Conservation (phyloP, 1,139 yeast species). For the Blastobotrys buckinghamii region DNA sequence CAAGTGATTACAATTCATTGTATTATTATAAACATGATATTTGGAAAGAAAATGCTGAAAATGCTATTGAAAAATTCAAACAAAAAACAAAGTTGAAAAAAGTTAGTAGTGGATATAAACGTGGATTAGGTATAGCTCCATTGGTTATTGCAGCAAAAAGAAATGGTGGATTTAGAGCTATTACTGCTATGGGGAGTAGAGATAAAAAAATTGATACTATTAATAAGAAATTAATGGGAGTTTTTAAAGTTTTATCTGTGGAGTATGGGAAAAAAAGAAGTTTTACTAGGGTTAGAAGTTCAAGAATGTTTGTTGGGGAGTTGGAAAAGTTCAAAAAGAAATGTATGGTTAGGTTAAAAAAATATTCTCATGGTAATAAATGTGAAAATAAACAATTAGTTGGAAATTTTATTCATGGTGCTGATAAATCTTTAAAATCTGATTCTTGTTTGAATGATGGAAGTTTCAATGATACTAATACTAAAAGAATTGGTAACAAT, state of each 20-base stretch:
- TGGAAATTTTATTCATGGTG: too few relatives aligned
- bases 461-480: too few relatives aligned
- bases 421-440: too few relatives aligned
- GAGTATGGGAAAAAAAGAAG: background rate
- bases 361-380: too few relatives aligned
- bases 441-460: too few relatives aligned
- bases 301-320: conserved; percentile 14
- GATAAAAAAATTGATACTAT: conserved; percentile 14
- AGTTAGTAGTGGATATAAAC: background rate
- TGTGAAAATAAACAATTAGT: too few relatives aligned
- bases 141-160: conserved; percentile 26
- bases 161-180: conserved; percentile 24
- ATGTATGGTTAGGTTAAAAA: too few relatives aligned
- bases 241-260: conserved; percentile 19
- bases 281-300: conserved; percentile 6
- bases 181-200: conserved; percentile 23
- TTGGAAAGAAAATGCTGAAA: conserved; percentile 41
- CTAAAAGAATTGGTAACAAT: too few relatives aligned
- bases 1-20: conserved; percentile 36
- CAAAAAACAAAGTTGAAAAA: background rate
- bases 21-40: conserved; percentile 52
- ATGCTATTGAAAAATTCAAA: background rate
- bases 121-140: conserved; percentile 23
- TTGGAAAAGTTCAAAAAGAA: conserved; percentile 18
- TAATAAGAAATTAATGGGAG: conserved; percentile 26